Evolutionary conservation across 148 eudicot genomes (phyloP).

Genomic region (Beta vulgaris): DNA sequence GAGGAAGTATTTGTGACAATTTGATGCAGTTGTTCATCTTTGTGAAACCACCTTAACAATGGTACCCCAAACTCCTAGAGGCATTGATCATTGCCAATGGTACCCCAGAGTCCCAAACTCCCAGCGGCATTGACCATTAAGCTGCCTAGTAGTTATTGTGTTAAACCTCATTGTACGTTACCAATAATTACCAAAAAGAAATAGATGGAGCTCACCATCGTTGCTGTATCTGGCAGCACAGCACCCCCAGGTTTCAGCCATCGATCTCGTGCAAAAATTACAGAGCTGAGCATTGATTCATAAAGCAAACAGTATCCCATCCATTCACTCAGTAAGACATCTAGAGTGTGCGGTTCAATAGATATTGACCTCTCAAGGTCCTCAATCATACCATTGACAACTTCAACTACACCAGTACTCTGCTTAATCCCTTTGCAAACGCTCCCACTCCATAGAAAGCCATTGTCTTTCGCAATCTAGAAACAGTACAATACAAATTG

Average conservation of each 20-base stretch:
- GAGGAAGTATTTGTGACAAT: neutral
- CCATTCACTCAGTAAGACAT: slow-evolving; percentile 93
- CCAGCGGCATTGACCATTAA: neutral
- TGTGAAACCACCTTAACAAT: neutral
- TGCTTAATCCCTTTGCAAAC: slow-evolving; percentile 15
- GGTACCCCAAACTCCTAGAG: neutral
- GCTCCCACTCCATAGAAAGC: slow-evolving; percentile 41
- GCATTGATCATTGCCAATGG: too few relatives aligned
- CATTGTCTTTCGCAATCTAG: slow-evolving; percentile 85
- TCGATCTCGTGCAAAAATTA: slow-evolving; percentile 81
- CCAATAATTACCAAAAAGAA: neutral
- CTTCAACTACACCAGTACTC: slow-evolving; percentile 51
- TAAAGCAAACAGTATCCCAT: slow-evolving; percentile 97
- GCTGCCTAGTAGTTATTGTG: neutral
- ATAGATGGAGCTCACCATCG: slow-evolving; percentile 54
- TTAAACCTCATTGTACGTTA: neutral
- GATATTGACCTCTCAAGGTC: slow-evolving; percentile 54
- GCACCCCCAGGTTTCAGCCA: slow-evolving; percentile 99
- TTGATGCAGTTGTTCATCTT: neutral
- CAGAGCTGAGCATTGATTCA: slow-evolving; percentile 92
- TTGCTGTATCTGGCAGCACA: slow-evolving; percentile 88
- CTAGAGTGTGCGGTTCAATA: slow-evolving; percentile 70
- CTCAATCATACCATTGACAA: slow-evolving; percentile 92
- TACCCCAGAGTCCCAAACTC: too few relatives aligned
- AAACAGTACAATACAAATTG: slow-evolving; percentile 17